Evolutionary conservation across 2,329 filamentous ascomycete genomes (phyloP), one percentile per base, ranked within the genome.

Genomic region (Fusarium sp.): DNA sequence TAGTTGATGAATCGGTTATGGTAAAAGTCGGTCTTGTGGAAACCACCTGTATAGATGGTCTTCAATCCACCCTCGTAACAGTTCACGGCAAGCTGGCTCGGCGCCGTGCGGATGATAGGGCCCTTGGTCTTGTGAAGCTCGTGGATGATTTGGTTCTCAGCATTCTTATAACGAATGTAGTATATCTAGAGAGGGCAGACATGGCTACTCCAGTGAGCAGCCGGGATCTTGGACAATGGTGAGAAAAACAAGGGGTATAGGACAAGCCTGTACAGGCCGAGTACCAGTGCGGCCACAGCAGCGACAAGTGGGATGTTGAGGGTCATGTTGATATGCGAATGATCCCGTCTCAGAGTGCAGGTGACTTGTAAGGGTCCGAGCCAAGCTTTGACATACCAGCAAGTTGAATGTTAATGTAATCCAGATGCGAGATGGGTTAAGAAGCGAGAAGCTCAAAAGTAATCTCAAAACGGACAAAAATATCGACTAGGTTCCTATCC

Each of bases 1-100:
- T 93, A 93, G 68, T 93, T 93, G 27, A 88, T 86, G 83, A 95
- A 95, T 17, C 93, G 87, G 35, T 89, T 87, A 83, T 95, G 95
- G 92, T 93, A 95, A 35, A 87, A 85, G 69, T 91, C 89, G 5
- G 58, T 37, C 80, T 95, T 95, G 75, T 94, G 92, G 77, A 92
- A 95, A 0, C 92, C 92, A 6, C 92, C 93, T 1, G 88, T 87
- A 81, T 95, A 95, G 10, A 95, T 87, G 2, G 90, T 88, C 70
- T 90, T 87, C 64, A 95, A 90, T 7, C 87, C 88, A 3, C 58
- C 65, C 52, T 91, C 89, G 6, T 93, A 86, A 75, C 89, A 91
- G 78, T 93, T 92, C 52, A 95, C 86, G 50, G 91, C 93, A 73
- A 95, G 81, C 76, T 95, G 92, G 30, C 85, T 86, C 0, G 92